Conservation (phyloP, 2,329 filamentous ascomycete genomes). For the Fusarium miscanthi region DNA sequence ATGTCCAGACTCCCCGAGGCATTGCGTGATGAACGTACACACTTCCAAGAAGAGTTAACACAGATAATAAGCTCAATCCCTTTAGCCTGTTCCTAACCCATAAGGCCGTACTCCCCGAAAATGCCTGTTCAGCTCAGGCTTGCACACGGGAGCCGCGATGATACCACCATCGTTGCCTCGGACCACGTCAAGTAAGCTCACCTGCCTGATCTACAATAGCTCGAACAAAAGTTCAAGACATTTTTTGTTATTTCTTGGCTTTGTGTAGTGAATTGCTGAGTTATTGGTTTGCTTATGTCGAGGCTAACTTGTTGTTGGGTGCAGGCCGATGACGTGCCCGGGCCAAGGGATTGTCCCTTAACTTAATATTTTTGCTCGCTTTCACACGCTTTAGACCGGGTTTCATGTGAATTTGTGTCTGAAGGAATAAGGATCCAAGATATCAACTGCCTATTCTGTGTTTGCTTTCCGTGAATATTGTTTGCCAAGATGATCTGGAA, state of each 20-base stretch:
- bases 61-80: not conserved
- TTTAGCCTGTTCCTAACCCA: not conserved
- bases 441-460: not conserved
- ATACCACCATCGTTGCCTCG: constrained; percentile 25
- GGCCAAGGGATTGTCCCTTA: constrained; percentile 12
- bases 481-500: not conserved
- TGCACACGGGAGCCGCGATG: not conserved
- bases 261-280: not conserved
- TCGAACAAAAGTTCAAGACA: constrained; percentile 10
- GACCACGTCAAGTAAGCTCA: constrained; percentile 29
- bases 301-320: constrained; percentile 28
- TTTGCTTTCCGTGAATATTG: not conserved
- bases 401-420: accelerated
- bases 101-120: constrained; percentile 38
- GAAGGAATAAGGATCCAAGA: accelerated
- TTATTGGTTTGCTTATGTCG: constrained; percentile 3
- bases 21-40: constrained; percentile 2
- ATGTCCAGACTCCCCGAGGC: not conserved
- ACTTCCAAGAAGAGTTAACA: not conserved
- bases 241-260: constrained; percentile 9
- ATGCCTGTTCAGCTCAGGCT: not conserved
- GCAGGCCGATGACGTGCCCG: constrained; percentile 32
- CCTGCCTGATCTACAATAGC: constrained; percentile 28
- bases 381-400: constrained; percentile 12
- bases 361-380: constrained; percentile 1